phyloP scores from a whole-genome alignment of 2,329 filamentous ascomycete species.

The Blastomyces gilchristii region DNA sequence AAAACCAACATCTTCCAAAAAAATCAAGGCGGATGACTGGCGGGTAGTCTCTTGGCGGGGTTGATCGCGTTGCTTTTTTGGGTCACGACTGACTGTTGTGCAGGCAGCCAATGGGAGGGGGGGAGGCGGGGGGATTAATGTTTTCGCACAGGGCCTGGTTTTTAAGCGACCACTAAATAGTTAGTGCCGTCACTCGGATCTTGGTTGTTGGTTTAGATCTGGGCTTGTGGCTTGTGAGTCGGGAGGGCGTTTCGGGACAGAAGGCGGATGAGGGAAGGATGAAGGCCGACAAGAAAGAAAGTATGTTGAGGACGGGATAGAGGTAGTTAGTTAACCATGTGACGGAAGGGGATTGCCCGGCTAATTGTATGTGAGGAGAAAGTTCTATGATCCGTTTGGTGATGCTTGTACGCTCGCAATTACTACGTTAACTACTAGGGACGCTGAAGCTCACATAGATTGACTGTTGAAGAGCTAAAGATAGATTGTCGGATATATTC shows the following conservation, averaged over 20 bases:
- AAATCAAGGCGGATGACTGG: too few relatives aligned
- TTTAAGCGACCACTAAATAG: background rate
- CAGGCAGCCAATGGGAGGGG: background rate
- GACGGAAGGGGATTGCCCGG: too few relatives aligned
- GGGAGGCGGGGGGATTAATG: too few relatives aligned
- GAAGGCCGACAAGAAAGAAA: background rate
- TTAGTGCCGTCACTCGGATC: background rate
- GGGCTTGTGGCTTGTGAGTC: background rate
- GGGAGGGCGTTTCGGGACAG: background rate
- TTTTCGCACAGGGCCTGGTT: background rate
- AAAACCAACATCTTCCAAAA: too few relatives aligned
- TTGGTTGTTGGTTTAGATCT: background rate
- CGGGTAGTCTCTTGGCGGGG: too few relatives aligned
- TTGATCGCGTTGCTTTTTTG: too few relatives aligned
- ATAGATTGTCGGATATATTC: background rate
- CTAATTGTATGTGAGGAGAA: background rate
- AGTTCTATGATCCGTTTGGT: background rate
- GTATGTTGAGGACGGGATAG: too few relatives aligned
- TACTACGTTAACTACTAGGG: background rate
- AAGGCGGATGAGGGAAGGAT: background rate
- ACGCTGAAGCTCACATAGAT: background rate
- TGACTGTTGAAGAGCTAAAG: background rate
- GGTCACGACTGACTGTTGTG: background rate
- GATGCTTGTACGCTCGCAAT: background rate
- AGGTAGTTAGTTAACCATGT: too few relatives aligned